Conservation (phyloP, 148 eudicot genomes). For the Persicaria maculosa region DNA sequence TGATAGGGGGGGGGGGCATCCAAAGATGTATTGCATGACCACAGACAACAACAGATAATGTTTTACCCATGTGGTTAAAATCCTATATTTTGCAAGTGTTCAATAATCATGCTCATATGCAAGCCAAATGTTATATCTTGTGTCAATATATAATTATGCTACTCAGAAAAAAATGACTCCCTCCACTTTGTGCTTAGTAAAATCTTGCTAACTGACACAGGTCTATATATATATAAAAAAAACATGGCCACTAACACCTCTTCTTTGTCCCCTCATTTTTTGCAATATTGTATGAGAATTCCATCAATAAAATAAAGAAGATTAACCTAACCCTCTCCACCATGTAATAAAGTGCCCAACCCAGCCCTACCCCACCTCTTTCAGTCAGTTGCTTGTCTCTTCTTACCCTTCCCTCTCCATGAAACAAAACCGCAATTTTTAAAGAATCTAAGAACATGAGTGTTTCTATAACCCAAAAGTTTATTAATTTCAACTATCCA, state of each 20-base stretch:
- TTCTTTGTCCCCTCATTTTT: not conserved
- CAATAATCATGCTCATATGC: not conserved
- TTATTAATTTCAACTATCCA: too few species aligned
- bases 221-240: too few species aligned
- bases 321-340: not conserved
- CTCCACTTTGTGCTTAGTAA: too few species aligned
- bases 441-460: not conserved
- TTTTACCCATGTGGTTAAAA: not conserved
- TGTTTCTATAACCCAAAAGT: not conserved
- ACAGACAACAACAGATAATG: too few species aligned
- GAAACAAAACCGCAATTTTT: too few species aligned
- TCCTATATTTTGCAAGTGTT: not conserved
- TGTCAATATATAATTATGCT: too few species aligned
- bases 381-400: too few species aligned
- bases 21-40: not conserved
- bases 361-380: too few species aligned
- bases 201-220: too few species aligned
- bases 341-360: not conserved
- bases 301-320: not conserved
- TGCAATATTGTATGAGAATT: not conserved
- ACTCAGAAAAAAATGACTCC: too few species aligned
- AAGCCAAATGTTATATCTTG: too few species aligned
- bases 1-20: not conserved
- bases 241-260: not conserved
- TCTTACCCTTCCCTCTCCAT: too few species aligned